Base-by-base conservation (phyloP, 2,329 filamentous ascomycete species). In the Ceratocystis eucalypticola region DNA sequence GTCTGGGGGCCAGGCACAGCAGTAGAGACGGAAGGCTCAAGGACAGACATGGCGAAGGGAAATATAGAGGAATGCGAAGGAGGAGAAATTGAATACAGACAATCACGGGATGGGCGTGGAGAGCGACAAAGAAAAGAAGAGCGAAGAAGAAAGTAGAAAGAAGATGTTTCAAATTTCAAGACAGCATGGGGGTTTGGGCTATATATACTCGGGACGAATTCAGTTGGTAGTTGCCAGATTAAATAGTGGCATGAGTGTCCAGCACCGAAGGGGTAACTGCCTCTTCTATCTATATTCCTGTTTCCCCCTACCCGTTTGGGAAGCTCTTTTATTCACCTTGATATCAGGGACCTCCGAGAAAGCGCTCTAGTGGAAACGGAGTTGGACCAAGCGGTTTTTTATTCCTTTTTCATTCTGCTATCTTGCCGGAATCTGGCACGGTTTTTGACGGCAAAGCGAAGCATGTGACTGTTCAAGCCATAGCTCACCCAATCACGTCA, bases 1-100 rank as follows among this genome's bases (percentile, higher is more conserved):
- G 76, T 76, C 69, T 74, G 69, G 37, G 76, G 76, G 53, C 76
- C 76, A 67, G 76, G 76, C 59, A 77, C 73, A 72, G 75, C 75
- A 64, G 75, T 76, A 67, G 70, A 69, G 66, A 76, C 74, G 66
- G 72, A 71, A 59, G 70, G 71, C 70, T 76, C 72, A 61, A 72
- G 70, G 41, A 64, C 62, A 65, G 62, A 65, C 66, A 67, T 67
- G 37, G 48, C 64, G 20, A 28, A 28, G 20, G 28, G 67, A 67
- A 46, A 30, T 61, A 61, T 64, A 64, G 12, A 45, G 62, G 55
- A 61, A 61, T 15, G 22, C n/a, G 20, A 61, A 6, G 15, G 10
- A 50, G 30, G 33, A 61, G 48, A 45, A 37, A 63, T 1, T 1
- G 37, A 7, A 41, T 12, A 41, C 2, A 41, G 37, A 41, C 10